Evolutionary conservation across 2,329 filamentous ascomycete species (phyloP).

Genomic region (Fusarium hainanense): DNA sequence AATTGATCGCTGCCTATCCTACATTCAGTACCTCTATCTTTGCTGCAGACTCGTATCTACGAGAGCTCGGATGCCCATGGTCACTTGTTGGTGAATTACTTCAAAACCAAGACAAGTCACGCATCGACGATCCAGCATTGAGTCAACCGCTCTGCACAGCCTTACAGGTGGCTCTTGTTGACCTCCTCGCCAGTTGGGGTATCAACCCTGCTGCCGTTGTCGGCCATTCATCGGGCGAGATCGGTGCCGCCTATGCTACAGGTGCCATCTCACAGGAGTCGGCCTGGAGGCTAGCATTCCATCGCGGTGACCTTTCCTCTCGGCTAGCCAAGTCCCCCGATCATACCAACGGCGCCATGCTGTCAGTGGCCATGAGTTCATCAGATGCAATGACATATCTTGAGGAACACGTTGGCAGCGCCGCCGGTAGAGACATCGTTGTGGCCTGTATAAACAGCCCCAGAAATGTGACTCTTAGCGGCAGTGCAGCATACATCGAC

Average conservation of each 20-base stretch:
- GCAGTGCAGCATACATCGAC: slow-evolving; percentile 16
- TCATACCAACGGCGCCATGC: slow-evolving; percentile 46
- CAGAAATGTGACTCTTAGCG: slow-evolving; percentile 27
- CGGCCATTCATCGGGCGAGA: slow-evolving; percentile 56
- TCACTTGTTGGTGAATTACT: slow-evolving; percentile 8
- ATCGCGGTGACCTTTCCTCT: slow-evolving; percentile 45
- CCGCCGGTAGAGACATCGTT: not conserved
- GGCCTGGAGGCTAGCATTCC: slow-evolving; percentile 51
- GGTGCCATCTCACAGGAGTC: slow-evolving; percentile 45
- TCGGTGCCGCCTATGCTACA: slow-evolving; percentile 54
- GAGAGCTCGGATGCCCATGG: not conserved
- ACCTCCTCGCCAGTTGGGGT: slow-evolving; percentile 49
- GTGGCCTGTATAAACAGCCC: slow-evolving; percentile 35
- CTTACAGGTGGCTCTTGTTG: slow-evolving; percentile 60
- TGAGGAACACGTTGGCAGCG: not conserved
- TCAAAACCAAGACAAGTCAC: not conserved
- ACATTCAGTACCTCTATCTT: not conserved
- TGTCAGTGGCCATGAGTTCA: slow-evolving; percentile 46
- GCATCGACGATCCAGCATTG: slow-evolving; percentile 51
- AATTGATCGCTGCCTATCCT: slow-evolving; percentile 6
- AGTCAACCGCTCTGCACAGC: slow-evolving; percentile 66
- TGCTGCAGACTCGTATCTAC: slow-evolving; percentile 4
- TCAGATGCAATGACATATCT: slow-evolving; percentile 40
- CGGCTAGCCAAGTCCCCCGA: slow-evolving; percentile 1
- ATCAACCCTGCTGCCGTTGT: slow-evolving; percentile 49